These are phyloP conservation scores for Meira nashicola DNA, from an alignment of 1,284 basidiomycete genomes.

Conservation along the genomic window DNA sequence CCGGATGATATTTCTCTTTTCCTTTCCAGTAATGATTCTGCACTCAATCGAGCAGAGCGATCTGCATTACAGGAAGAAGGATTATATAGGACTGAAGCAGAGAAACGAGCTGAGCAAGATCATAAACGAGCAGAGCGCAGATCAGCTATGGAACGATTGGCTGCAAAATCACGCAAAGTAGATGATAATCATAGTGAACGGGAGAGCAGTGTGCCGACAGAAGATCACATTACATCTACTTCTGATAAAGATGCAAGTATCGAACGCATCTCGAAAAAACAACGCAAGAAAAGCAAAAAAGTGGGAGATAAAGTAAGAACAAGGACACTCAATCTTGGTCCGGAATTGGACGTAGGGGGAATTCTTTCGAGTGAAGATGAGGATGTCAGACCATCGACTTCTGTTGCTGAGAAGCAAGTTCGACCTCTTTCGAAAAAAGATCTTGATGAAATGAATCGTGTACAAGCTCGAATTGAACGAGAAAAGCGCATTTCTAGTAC, in stretches of 20 bases:
- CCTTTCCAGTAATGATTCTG: no score
- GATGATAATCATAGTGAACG: no score
- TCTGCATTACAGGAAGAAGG: not conserved
- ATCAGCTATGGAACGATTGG: not conserved
- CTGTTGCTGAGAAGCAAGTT: slow-evolving; percentile 5
- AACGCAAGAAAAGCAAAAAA: slow-evolving; percentile 1
- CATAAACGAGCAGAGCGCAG: not conserved
- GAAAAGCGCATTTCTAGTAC: slow-evolving; percentile 26
- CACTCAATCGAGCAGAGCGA: not conserved
- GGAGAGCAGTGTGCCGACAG: no score
- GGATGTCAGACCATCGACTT: not conserved
- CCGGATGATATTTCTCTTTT: no score
- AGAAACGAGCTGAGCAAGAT: not conserved
- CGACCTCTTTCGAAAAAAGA: slow-evolving; percentile 42
- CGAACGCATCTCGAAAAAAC: not conserved
- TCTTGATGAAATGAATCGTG: slow-evolving; percentile 37
- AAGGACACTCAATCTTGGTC: slow-evolving; percentile 9
- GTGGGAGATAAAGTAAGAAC: not conserved
- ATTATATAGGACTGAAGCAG: not conserved
- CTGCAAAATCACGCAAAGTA: no score
- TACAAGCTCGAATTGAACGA: slow-evolving; percentile 37
- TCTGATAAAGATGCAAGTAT: not conserved
- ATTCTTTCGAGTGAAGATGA: not conserved
- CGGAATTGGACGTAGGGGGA: slow-evolving; percentile 61
- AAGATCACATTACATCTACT: not conserved